Percentiles rank a stretch among this genome's conserved stretches.
Conservation (phyloP, 1,139 yeast species). For the Yamadazyma atlantica region DNA sequence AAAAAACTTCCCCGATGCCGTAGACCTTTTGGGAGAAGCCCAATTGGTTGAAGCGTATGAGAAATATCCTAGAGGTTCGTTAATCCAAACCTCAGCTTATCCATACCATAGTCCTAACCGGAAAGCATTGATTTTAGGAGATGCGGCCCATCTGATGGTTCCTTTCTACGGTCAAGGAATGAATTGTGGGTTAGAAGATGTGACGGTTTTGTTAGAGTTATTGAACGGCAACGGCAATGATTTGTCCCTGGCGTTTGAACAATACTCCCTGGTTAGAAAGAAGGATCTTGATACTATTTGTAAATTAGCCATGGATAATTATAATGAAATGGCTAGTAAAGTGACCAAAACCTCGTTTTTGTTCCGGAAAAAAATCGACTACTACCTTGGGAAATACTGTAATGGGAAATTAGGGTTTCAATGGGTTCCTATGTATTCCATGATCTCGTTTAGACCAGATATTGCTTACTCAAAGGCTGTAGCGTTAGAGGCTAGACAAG, state of each 20-base stretch:
- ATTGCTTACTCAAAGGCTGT: slow-evolving; percentile 75
- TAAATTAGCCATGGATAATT: slow-evolving; percentile 77
- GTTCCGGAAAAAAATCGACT: slow-evolving; percentile 68
- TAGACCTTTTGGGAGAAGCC: slow-evolving; percentile 61
- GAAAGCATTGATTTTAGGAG: slow-evolving; percentile 73
- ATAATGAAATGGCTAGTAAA: slow-evolving; percentile 82
- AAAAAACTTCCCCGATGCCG: slow-evolving; percentile 72
- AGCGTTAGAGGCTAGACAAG: slow-evolving; percentile 50
- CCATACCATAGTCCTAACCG: slow-evolving; percentile 70
- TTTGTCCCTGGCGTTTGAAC: slow-evolving; percentile 51
- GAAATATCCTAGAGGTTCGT: slow-evolving; percentile 70
- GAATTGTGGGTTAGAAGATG: slow-evolving; percentile 96
- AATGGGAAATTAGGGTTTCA: slow-evolving; percentile 40
- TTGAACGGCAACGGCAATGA: slow-evolving; percentile 46
- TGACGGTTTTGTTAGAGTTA: slow-evolving; percentile 60
- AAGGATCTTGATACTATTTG: slow-evolving; percentile 73
- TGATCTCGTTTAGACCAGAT: slow-evolving; percentile 88
- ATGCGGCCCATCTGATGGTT: slow-evolving; percentile 96
- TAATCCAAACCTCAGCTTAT: slow-evolving; percentile 64
- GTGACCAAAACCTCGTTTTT: slow-evolving; percentile 68
- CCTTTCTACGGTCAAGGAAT: slow-evolving; percentile 97
- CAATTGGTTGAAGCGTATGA: slow-evolving; percentile 52
- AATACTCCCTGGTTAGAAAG: slow-evolving; percentile 58
- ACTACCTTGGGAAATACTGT: slow-evolving; percentile 52
- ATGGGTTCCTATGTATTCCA: slow-evolving; percentile 88